Evolutionary conservation across 331 rosid species (phyloP), one percentile per base, ranked within the genome.

Genomic region (Spiraea crenata): DNA sequence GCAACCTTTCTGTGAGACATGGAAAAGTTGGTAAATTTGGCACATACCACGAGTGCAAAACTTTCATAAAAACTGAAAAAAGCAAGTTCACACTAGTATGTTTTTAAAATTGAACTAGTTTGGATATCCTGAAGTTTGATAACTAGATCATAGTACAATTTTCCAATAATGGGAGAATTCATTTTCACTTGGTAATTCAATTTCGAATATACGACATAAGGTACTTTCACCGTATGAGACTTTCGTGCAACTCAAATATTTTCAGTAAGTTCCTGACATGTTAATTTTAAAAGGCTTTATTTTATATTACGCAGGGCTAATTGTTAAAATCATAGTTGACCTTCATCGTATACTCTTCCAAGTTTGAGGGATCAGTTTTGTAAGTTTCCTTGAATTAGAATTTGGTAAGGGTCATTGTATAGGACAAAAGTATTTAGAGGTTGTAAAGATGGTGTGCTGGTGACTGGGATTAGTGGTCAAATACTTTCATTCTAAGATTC

Each of bases 1-100:
- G 91, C 85, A 68, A 76, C 78, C 83, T 45, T 38, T 35, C 42
- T 10, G 48, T 31, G 61, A 72, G 16, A 45, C 66, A 65, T 70
- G 17, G 62, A 67, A 61, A 31, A n/a, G 58, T 50, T 58, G 65
- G 38, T 40, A 20, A 9, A 6, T 3, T 2, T 8, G 49, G 31
- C 2, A 25, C 31, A 25, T 25, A 25, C 31, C 31, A 25, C 31
- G 31, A 25, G 31, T 25, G 31, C 31, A 25, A 25, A 25, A 25
- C n/a, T n/a, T n/a, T n/a, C n/a, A n/a, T n/a, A n/a, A n/a, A n/a
- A n/a, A n/a, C n/a, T n/a, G 31, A 25, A 25, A 25, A 25, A 25
- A 25, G 31, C 31, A 0, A 15, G 15, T 16, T 60, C 47, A 39
- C 47, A 60, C 65, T 15, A 39, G 7, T n/a, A 13, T 17, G 67